Conservation (phyloP, 176 grass and related monocot genomes). For the Bothriochloa decipiens region DNA sequence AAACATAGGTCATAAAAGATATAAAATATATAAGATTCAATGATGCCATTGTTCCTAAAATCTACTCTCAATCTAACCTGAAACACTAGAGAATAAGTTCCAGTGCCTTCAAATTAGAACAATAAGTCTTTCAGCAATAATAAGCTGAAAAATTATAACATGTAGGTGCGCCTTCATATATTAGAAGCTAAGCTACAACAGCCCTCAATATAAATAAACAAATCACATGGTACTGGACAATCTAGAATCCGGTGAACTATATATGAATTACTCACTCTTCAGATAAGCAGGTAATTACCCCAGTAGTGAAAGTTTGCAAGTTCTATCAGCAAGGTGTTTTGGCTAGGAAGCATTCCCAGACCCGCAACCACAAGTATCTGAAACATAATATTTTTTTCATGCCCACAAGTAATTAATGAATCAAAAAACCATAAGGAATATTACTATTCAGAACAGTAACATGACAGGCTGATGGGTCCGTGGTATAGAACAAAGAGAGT, state of each 20-base stretch:
- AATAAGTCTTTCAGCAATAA: too few relatives aligned
- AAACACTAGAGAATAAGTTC: too few relatives aligned
- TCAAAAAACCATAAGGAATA: background rate
- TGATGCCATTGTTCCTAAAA: too few relatives aligned
- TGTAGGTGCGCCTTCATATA: too few relatives aligned
- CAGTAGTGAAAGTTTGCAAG: slow-evolving; percentile 78
- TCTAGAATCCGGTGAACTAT: background rate
- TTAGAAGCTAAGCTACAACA: too few relatives aligned
- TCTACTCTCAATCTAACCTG: too few relatives aligned
- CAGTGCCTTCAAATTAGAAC: too few relatives aligned
- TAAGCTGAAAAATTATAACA: too few relatives aligned
- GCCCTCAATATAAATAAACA: too few relatives aligned
- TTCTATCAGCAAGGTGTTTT: slow-evolving; percentile 73
- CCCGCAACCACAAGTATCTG: slow-evolving; percentile 81
- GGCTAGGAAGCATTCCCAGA: slow-evolving; percentile 85
- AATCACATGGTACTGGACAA: too few relatives aligned
- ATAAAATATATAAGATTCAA: too few relatives aligned
- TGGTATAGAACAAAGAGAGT: slow-evolving; percentile 1
- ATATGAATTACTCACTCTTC: background rate
- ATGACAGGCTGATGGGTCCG: background rate
- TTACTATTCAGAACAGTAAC: background rate
- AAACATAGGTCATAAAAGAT: too few relatives aligned
- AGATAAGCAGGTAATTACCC: slow-evolving; percentile 59
- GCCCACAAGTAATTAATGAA: background rate
- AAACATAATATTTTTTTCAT: slow-evolving; percentile 29